A percentile compares a stretch with the other conserved stretches of the same genome.
Evolutionary conservation across 768 basidiomycete genomes (phyloP).

Genomic region (Rhizopogon vulgaris): DNA sequence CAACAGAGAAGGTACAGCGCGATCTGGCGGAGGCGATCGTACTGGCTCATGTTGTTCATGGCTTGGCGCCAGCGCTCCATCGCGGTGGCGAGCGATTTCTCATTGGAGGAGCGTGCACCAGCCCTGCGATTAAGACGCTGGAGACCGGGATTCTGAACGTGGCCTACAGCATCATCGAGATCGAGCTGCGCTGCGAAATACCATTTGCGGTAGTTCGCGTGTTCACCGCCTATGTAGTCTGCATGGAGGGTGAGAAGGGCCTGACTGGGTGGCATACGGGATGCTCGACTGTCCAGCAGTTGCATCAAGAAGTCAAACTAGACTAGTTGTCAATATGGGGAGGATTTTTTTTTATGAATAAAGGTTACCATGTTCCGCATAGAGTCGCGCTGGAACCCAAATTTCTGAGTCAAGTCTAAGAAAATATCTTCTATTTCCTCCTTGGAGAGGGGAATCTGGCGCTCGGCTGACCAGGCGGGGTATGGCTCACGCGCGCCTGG

Average conservation of each 20-base stretch:
- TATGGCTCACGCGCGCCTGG: conserved; percentile 74
- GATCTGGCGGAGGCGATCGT: conserved; percentile 93
- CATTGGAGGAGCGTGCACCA: conserved; percentile 47
- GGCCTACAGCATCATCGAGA: conserved; percentile 94
- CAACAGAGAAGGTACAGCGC: conserved; percentile 93
- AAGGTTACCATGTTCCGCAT: conserved; percentile 88
- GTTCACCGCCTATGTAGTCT: conserved; percentile 97
- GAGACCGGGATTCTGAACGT: conserved; percentile 86
- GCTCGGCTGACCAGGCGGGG: conserved; percentile 89
- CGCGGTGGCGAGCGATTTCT: conserved; percentile 73
- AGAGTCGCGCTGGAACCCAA: conserved; percentile 93
- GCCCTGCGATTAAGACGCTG: conserved; percentile 66
- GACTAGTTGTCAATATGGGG: conserved; percentile 5
- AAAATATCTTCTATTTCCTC: conserved; percentile 99
- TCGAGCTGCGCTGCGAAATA: conserved; percentile 99
- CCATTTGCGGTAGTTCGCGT: conserved; percentile 99
- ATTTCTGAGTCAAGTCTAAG: conserved; percentile 95
- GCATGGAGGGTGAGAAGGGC: conserved; percentile 94
- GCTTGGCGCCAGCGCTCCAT: conserved; percentile 93
- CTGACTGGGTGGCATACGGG: conserved; percentile 94
- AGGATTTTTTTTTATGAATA: background rate
- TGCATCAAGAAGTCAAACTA: conserved; percentile 99
- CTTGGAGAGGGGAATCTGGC: conserved; percentile 94
- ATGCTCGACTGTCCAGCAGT: conserved; percentile 91
- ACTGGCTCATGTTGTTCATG: conserved; percentile 98